Evolutionary conservation across 2,329 filamentous ascomycete genomes (phyloP), one percentile per base, ranked within the genome.

Genomic region (Calonectria pauciramosa): DNA sequence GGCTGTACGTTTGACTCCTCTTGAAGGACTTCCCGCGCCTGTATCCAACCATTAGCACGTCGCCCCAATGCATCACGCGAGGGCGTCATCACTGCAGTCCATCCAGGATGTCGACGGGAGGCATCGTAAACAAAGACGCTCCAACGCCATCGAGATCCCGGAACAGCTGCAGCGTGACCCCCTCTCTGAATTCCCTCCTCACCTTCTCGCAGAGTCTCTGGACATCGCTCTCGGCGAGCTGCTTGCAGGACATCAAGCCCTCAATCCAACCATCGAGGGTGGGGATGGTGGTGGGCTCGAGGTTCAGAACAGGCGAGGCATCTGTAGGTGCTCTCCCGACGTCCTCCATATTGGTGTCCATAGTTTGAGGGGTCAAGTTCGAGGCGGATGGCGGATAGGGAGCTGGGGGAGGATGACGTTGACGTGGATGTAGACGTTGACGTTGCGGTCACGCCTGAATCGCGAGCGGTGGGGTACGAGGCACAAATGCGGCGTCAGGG

Each of bases 311-410:
- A 66, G 95, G 92, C 74, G 94, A 92, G 81, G 98, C 87, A 84
- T 94, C 94, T 85, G 95, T 91, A 79, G 96, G 94, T 83, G 94
- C 93, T 87, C 96, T 95, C 83, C 94, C 94, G 82, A 98, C 96
- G 86, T 99, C 97, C 89, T 98, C 96, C 97, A 99, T 99, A 87
- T 97, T 98, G 84, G 96, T 98, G 87, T 99, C 96, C 96, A 98
- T 98, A 77, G 74, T 73, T 74, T 76, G 77, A 74, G 74, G 68
- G 73, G 68, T 74, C 52, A 75, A 71, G 23, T 70, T 70, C 47
- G 73, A 78, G 70, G 74, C 70, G 68, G 72, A 76, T 74, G 72
- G 69, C 65, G 68, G 76, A 75, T 76, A 63, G 60, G 67, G 72
- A 70, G 70, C 72, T 75, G 77, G 75, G 77, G 72, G 74, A 77